Evolutionary conservation across 1,284 basidiomycete genomes (phyloP).

Genomic region (Cryptococcus sp.): DNA sequence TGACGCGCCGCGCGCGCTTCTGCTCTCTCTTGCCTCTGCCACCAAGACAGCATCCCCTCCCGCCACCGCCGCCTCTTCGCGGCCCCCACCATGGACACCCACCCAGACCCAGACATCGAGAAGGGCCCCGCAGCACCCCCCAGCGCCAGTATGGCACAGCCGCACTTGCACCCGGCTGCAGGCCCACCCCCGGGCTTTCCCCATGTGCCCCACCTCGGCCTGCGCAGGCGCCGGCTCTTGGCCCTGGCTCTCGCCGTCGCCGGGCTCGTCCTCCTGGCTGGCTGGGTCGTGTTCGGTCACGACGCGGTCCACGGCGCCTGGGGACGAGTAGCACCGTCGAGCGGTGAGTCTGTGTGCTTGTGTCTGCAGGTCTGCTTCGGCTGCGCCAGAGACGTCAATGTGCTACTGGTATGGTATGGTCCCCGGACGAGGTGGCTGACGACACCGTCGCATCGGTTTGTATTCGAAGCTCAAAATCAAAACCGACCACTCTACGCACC

Average conservation of each 20-base stretch:
- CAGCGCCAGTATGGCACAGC: no score
- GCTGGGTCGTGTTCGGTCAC: conserved; percentile 7
- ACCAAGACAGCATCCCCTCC: not conserved
- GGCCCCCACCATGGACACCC: not conserved
- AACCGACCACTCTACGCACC: not conserved
- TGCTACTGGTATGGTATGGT: no score
- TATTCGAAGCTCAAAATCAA: no score
- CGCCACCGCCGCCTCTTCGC: not conserved
- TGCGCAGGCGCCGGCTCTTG: conserved; percentile 15
- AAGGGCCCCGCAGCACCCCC: not conserved
- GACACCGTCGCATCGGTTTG: not conserved
- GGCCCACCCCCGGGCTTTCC: not conserved
- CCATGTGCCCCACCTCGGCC: not conserved
- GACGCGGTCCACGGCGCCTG: not conserved
- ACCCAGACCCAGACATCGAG: not conserved
- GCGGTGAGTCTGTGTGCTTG: not conserved
- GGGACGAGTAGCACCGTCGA: not conserved
- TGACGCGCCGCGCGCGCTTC: not conserved
- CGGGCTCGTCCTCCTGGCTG: conserved; percentile 8
- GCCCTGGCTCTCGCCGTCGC: not conserved
- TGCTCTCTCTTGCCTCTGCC: not conserved
- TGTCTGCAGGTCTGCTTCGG: not conserved
- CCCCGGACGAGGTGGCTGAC: no score
- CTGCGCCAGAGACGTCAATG: not conserved
- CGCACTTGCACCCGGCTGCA: no score